Conservation (phyloP, 2,329 filamentous ascomycete genomes). For the Fusarium citri region DNA sequence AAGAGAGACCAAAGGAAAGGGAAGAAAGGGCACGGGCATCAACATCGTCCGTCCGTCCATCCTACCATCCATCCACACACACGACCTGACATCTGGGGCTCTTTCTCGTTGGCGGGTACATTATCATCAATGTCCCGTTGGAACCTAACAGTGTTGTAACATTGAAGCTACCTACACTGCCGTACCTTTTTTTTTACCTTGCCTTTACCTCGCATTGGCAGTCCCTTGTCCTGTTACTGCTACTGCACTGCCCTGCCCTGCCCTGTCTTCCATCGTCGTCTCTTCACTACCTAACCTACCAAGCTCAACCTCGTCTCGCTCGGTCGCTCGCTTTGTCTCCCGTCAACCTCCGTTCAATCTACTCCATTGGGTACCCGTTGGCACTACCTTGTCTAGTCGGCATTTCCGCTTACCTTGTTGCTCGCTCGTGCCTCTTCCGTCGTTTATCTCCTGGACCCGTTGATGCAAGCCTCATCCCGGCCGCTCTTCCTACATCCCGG, state of each 20-base stretch:
- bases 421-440: slow-evolving; percentile 38
- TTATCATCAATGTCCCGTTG: slow-evolving; percentile 44
- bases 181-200: slow-evolving; percentile 16
- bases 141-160: slow-evolving; percentile 39
- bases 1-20: slow-evolving; percentile 14
- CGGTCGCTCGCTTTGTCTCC: slow-evolving; percentile 41
- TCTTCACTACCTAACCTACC: background rate
- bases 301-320: slow-evolving; percentile 26
- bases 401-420: slow-evolving; percentile 41
- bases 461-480: slow-evolving; percentile 40
- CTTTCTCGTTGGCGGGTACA: slow-evolving; percentile 41
- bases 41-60: slow-evolving; percentile 23
- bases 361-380: slow-evolving; percentile 32
- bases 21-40: slow-evolving; percentile 35
- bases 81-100: slow-evolving; percentile 17
- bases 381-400: slow-evolving; percentile 38
- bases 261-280: background rate
- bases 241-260: background rate
- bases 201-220: background rate
- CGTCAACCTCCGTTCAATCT: slow-evolving; percentile 42
- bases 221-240: background rate
- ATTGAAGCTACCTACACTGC: slow-evolving; percentile 40
- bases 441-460: slow-evolving; percentile 41
- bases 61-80: slow-evolving; percentile 3
- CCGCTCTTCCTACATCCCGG: slow-evolving; percentile 32